Conservation (phyloP, 257 asterid species). For the Nicotiana attenuata region DNA sequence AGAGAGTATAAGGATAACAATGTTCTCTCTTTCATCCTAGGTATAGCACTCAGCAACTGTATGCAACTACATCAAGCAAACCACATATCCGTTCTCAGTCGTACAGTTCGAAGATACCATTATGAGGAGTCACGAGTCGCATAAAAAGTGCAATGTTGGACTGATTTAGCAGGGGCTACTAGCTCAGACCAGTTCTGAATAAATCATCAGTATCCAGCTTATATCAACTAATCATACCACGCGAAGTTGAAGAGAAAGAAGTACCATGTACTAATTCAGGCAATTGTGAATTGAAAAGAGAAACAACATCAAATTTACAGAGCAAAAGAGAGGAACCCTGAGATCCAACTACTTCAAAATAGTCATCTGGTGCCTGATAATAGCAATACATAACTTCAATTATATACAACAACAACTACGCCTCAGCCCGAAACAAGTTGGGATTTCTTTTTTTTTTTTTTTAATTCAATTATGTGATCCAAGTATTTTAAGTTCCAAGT, state of each 20-base stretch:
- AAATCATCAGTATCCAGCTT: background rate
- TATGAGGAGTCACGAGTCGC: background rate
- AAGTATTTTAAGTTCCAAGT: background rate
- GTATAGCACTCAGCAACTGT: background rate
- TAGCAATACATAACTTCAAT: constrained; percentile 6
- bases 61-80: background rate
- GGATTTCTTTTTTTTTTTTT: background rate
- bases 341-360: background rate
- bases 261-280: background rate
- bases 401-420: background rate
- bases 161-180: background rate
- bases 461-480: background rate
- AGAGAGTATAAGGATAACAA: background rate
- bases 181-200: background rate
- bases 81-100: background rate
- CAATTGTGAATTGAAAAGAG: background rate
- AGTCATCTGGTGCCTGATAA: background rate
- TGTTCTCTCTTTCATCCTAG: background rate
- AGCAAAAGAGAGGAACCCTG: background rate
- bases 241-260: background rate
- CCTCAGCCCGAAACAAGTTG: background rate
- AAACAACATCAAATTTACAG: background rate
- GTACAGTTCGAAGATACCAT: background rate
- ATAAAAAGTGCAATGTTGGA: background rate
- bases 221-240: background rate